Evolutionary conservation across 805 yeast genomes (phyloP).

Genomic region (Metschnikowia picachoensis): DNA sequence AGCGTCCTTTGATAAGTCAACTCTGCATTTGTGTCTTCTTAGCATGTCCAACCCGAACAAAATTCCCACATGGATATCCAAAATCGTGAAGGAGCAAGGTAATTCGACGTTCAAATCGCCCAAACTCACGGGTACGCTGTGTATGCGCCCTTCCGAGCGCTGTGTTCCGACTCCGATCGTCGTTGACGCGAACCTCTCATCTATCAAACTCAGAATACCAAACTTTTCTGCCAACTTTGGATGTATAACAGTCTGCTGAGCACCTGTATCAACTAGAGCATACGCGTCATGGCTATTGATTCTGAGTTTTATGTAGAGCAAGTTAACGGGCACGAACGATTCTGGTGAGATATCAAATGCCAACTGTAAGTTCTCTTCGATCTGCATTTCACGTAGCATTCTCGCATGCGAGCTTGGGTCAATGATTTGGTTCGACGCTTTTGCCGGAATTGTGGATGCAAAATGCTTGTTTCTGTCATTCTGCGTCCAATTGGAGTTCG

Average conservation of each 20-base stretch:
- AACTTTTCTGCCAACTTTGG: constrained; percentile 71
- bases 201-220: constrained; percentile 69
- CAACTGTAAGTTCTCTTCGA: constrained; percentile 72
- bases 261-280: constrained; percentile 97
- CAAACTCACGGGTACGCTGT: constrained; percentile 80
- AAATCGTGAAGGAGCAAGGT: constrained; percentile 38
- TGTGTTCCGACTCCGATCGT: constrained; percentile 90
- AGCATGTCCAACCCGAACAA: constrained; percentile 89
- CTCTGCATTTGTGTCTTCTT: constrained; percentile 76
- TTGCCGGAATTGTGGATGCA: no score
- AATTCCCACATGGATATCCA: constrained; percentile 71
- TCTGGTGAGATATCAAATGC: constrained; percentile 92
- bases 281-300: constrained; percentile 79
- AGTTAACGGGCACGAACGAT: constrained; percentile 72
- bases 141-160: constrained; percentile 77
- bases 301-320: constrained; percentile 76
- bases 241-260: constrained; percentile 82
- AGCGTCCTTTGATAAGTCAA: constrained; percentile 66
- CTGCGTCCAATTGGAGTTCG: not conserved
- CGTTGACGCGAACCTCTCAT: constrained; percentile 71
- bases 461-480: no score
- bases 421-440: not conserved
- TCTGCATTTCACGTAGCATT: constrained; percentile 64
- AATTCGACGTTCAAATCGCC: constrained; percentile 46
- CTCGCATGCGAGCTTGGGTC: constrained; percentile 63